Evolutionary conservation across 495 filamentous ascomycete species (phyloP), one percentile per base, ranked within the genome.

Genomic region (Gamarada debralockiae): DNA sequence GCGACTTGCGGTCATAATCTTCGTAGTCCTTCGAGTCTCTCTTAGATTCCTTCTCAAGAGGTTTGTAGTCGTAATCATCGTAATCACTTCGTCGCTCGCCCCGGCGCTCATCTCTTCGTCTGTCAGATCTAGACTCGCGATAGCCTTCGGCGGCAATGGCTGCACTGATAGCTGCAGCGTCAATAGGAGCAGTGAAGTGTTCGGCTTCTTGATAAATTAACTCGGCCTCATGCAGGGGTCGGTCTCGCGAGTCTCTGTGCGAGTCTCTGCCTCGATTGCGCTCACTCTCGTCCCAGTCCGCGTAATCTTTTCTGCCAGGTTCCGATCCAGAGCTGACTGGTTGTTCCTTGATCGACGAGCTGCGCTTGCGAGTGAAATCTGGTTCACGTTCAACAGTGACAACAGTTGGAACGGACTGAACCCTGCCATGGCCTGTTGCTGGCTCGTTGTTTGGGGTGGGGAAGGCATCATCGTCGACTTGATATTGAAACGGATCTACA

Each of bases 401-500:
- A 27, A 81, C 62, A 51, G 49, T 61, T 0, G 60, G 76, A 20
- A 72, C 71, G 9, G 62, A 51, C 3, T 47, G 33, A 13, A 13
- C 24, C 39, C 45, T 56, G 20, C 20, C 34, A 36, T 55, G 56
- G 23, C 36, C 47, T 12, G 38, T 41, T 18, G 41, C 21, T 7
- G 43, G 39, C 66, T 43, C 31, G 64, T 63, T 44, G 59, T 57
- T 48, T 52, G 58, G 27, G 66, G 73, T n/a, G 29, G 55, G 57
- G 45, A 76, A 78, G 40, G 73, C 73, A 60, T 75, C 71, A 43
- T 73, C 66, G 13, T 64, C 24, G 51, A 77, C 76, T 57, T 77
- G 77, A 44, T 60, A 79, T 52, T 75, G 67, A 60, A 79, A 79
- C 14, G 75, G 72, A 56, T 80, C 73, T 50, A 77, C 52, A 12